Percentiles rank a stretch among this genome's conserved stretches.
phyloP scores from a whole-genome alignment of 78 protist genomes.

The Dictyostelium purpureum region DNA sequence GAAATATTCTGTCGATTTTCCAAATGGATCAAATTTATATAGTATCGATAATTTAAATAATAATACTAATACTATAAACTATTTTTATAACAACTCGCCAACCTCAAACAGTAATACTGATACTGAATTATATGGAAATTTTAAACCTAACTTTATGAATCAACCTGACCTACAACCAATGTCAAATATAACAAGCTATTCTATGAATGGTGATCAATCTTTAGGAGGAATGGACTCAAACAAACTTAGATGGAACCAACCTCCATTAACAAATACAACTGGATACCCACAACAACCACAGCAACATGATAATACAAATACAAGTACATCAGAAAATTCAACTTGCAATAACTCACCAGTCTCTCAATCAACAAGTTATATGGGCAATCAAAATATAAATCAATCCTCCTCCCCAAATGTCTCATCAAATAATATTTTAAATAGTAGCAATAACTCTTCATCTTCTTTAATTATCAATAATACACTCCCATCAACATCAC shows the following conservation, averaged over 20 bases:
- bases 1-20: neutral
- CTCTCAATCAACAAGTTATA: neutral
- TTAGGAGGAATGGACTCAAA: neutral
- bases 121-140: conserved; percentile 7
- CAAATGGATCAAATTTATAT: neutral
- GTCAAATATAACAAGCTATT: neutral
- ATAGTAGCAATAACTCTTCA: neutral
- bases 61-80: neutral
- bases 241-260: conserved; percentile 12
- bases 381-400: too few relatives aligned
- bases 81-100: too few relatives aligned
- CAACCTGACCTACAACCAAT: neutral
- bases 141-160: neutral
- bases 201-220: neutral
- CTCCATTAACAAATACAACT: neutral
- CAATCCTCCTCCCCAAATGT: neutral
- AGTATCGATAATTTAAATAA: neutral
- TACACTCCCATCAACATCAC: neutral
- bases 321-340: conserved; percentile 5
- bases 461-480: neutral
- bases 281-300: neutral
- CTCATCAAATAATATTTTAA: neutral
- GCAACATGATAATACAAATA: neutral
- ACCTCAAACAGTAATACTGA: conserved; percentile 8
- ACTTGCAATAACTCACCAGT: conserved; percentile 45